Conservation (phyloP, 1,284 basidiomycete species). For the Melampsora larici-populina region DNA sequence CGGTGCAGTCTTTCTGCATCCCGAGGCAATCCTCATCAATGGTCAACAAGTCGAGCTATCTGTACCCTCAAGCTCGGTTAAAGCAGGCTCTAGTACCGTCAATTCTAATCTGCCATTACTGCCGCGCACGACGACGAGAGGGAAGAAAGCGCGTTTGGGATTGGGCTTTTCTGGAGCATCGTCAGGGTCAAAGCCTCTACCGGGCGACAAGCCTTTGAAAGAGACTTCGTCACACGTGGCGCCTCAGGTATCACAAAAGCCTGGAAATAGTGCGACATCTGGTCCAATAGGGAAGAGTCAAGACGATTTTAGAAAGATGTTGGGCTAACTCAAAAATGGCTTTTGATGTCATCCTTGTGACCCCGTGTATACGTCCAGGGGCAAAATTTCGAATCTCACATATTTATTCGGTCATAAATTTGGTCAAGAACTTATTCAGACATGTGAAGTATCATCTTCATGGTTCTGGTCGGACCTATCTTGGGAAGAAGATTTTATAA, state of each 20-base stretch:
- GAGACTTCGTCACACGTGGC: background rate
- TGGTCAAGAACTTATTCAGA: no score
- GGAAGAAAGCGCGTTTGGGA: conserved; percentile 35
- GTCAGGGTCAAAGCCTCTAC: conserved; percentile 2
- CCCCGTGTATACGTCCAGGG: no score
- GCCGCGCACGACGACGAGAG: conserved; percentile 25
- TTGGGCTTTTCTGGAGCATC: conserved; percentile 17
- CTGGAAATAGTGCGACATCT: background rate
- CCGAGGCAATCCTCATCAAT: conserved; percentile 25
- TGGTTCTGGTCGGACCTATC: no score
- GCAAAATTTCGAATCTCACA: no score
- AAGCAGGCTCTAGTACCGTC: background rate
- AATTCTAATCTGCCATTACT: conserved; percentile 33
- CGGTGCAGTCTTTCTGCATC: conserved; percentile 34
- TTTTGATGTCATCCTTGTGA: background rate
- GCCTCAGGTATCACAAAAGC: no score
- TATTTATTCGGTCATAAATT: no score
- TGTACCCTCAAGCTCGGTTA: conserved; percentile 15
- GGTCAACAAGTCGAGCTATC: conserved; percentile 22
- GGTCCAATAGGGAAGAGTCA: conserved; percentile 59
- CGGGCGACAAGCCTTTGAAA: background rate
- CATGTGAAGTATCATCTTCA: no score
- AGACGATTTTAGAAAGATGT: conserved; percentile 75
- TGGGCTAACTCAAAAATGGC: conserved; percentile 51
- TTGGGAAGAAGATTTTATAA: no score